A percentile compares a stretch with the other conserved stretches of the same genome.
Evolutionary conservation across 495 filamentous ascomycete species (phyloP).

Genomic region (Podospora sp.): DNA sequence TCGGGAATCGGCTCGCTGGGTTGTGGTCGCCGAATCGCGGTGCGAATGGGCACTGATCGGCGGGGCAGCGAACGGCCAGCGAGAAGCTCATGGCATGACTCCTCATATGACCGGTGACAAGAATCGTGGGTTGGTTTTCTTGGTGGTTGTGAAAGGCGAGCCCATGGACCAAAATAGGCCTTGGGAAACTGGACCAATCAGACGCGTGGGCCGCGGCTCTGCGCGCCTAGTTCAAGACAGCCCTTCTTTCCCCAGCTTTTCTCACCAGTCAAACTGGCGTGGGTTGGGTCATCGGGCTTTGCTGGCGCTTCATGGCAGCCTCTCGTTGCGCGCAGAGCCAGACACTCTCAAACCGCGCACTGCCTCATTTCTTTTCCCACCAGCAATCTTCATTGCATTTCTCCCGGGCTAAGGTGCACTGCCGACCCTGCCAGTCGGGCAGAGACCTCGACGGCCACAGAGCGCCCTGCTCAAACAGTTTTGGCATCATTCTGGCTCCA

Average conservation of each 20-base stretch:
- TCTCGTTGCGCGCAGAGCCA: constrained; percentile 28
- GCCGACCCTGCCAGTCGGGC: background rate
- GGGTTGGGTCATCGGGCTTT: constrained; percentile 3
- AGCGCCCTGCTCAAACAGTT: background rate
- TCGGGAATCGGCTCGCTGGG: background rate
- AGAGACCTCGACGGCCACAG: constrained; percentile 6
- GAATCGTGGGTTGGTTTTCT: background rate
- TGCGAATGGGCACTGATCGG: background rate
- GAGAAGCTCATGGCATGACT: background rate
- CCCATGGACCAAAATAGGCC: constrained; percentile 28
- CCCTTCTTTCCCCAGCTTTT: constrained; percentile 13
- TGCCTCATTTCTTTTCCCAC: constrained; percentile 29
- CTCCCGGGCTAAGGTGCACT: background rate
- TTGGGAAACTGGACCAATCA: constrained; percentile 30
- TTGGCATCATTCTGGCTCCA: background rate
- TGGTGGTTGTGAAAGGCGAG: constrained; percentile 10
- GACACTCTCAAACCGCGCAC: constrained; percentile 30
- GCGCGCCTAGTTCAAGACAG: constrained; percentile 24
- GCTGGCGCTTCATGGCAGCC: constrained; percentile 30
- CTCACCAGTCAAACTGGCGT: constrained; percentile 22
- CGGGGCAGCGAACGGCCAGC: background rate
- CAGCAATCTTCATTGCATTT: constrained; percentile 6
- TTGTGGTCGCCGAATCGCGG: background rate
- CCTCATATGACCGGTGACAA: background rate
- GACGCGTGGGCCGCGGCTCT: constrained; percentile 1